Base-by-base conservation (phyloP, 2,329 filamentous ascomycete genomes). In the Diatrype stigma region DNA sequence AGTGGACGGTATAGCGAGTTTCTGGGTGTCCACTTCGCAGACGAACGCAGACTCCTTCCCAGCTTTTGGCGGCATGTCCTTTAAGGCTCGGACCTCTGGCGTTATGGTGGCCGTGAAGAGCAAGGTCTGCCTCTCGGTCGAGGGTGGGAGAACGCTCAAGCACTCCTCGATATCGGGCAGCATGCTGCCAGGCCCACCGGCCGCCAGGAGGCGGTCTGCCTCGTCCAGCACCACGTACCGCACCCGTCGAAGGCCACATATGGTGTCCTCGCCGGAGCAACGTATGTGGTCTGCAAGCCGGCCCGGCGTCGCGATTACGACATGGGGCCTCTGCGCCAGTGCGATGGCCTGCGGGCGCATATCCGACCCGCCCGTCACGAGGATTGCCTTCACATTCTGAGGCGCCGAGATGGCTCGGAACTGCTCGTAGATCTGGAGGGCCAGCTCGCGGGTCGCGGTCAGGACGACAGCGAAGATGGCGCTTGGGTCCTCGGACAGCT, bases 81-180 rank as follows among this genome's bases (percentile, higher is more conserved):
- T 94, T 52, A 97, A 73, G 2, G 90, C 89, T 46, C 90, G 84
- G 3, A 99, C 91, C 73, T 97, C 93, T 2, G 90, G 85, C 0
- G 94, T 97, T 42, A 99, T 85, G 1, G 94, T 99, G 16, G 94
- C 94, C 8, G 94, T 99, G 73, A 99, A 99, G 2, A 99, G 81
- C 16, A 96, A 82, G 0, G 93, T 99, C 69, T 99, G 92, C n/a
- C 94, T 82, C 63, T 90, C 78, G 1, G 80, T 73, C 4, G 90
- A 81, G 0, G 89, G 84, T 0, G 94, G 94, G 0, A 99, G 79
- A 2, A 86, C 85, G 2, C 84, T 85, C 3, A 99, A 78, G 64
- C 92, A 96, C 54, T 90, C 89, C 66, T 95, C 90, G 1, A 99
- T 84, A 63, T 96, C 94, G 4, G 90, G 87, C n/a, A 96, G 78